A percentile compares a stretch with the other conserved stretches of the same genome.
Evolutionary conservation across 495 filamentous ascomycete species (phyloP).

Genomic region (Lasiosphaeris hirsuta): DNA sequence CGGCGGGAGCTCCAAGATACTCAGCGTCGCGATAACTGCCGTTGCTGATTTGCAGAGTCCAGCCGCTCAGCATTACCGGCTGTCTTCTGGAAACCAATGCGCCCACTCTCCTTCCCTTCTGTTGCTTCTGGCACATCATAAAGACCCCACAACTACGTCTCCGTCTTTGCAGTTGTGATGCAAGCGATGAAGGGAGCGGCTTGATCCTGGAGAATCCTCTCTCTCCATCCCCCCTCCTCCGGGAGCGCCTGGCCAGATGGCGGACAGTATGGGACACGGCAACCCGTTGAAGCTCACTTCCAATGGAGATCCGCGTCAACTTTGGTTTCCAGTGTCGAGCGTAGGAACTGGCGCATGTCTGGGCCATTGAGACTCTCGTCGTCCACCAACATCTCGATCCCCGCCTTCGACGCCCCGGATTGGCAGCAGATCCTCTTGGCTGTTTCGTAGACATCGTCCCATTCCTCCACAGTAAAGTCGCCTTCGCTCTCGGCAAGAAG

Average conservation of each 20-base stretch:
- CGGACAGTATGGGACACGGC: constrained; percentile 1
- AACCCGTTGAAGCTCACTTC: constrained; percentile 38
- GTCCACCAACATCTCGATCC: constrained; percentile 47
- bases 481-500: constrained; percentile 81
- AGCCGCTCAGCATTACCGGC: constrained; percentile 17
- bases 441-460: constrained; percentile 66
- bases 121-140: background rate
- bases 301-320: constrained; percentile 56
- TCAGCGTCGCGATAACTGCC: constrained; percentile 14
- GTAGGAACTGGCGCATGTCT: constrained; percentile 58
- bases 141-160: background rate
- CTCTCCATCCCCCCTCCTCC: background rate
- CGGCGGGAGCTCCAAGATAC: constrained; percentile 6
- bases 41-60: constrained; percentile 23
- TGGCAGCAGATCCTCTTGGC: constrained; percentile 63
- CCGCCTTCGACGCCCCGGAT: constrained; percentile 33
- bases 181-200: background rate
- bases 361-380: constrained; percentile 37
- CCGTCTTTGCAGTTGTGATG: background rate
- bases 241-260: background rate
- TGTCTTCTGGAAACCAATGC: constrained; percentile 18
- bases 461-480: constrained; percentile 68
- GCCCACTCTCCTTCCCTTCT: constrained; percentile 9
- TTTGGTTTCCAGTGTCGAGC: constrained; percentile 60
- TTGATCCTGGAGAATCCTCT: background rate